A percentile compares a stretch with the other conserved stretches of the same genome.
Conservation (phyloP, 805 yeast genomes). For the Ogataea methylovora region DNA sequence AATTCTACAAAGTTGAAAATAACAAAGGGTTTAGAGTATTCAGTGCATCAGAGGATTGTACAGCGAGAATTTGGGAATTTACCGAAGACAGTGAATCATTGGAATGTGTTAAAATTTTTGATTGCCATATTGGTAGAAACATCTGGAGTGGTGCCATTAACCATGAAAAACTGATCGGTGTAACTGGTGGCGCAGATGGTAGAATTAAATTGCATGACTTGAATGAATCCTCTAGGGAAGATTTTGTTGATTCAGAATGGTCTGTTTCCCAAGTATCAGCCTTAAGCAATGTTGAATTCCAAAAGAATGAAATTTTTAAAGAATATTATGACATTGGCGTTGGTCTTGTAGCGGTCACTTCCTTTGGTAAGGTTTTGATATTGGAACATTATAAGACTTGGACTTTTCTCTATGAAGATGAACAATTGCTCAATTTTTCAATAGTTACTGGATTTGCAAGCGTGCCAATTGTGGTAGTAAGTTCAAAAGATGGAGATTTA, state of each 20-base stretch:
- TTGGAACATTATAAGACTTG: constrained; percentile 19
- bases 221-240: constrained; percentile 20
- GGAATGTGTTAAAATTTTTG: constrained; percentile 39
- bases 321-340: constrained; percentile 43
- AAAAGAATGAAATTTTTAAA: constrained; percentile 50
- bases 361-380: constrained; percentile 45
- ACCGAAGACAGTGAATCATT: constrained; percentile 24
- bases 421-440: constrained; percentile 18
- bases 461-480: constrained; percentile 16
- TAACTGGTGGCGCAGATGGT: constrained; percentile 95
- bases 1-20: constrained; percentile 36
- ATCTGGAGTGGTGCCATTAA: constrained; percentile 73
- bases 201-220: constrained; percentile 60
- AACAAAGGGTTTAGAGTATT: constrained; percentile 29
- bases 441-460: constrained; percentile 17
- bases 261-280: constrained; percentile 27
- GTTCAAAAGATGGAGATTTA: constrained; percentile 33
- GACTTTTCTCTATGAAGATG: constrained; percentile 19
- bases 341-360: constrained; percentile 48
- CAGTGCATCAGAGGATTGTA: constrained; percentile 82
- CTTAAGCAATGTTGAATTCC: constrained; percentile 13
- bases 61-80: constrained; percentile 71
- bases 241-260: constrained; percentile 22
- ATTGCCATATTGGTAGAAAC: constrained; percentile 78
- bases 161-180: constrained; percentile 40